These are phyloP conservation scores for Fragaria vesca DNA, from an alignment of 306 rosid genomes.

Conservation along the genomic window DNA sequence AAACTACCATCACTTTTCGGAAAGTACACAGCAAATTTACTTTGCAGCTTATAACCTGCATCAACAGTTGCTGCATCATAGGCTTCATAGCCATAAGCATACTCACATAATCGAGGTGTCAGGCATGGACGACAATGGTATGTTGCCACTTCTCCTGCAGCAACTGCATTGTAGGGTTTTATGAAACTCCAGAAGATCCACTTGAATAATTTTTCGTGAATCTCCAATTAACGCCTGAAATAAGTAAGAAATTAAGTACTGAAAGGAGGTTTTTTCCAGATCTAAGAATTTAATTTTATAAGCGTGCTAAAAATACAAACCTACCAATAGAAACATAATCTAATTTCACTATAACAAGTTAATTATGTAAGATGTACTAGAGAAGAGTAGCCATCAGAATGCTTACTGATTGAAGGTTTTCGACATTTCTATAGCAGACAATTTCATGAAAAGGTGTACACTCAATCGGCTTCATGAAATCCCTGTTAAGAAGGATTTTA, in stretches of 20 bases:
- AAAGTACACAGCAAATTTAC: not conserved
- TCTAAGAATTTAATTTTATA: not conserved
- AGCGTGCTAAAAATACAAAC: not conserved
- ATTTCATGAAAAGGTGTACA: slow-evolving; percentile 70
- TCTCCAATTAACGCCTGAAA: slow-evolving; percentile 79
- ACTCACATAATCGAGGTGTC: slow-evolving; percentile 92
- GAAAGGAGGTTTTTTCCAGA: not conserved
- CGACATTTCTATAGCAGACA: slow-evolving; percentile 75
- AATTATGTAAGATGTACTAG: slow-evolving; percentile 9
- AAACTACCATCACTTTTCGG: too few species aligned
- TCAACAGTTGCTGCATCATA: not conserved
- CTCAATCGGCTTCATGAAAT: slow-evolving; percentile 66
- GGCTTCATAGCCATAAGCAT: slow-evolving; percentile 7
- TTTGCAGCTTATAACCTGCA: not conserved
- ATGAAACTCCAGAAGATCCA: slow-evolving; percentile 76
- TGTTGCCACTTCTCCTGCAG: slow-evolving; percentile 57
- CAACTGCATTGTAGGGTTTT: slow-evolving; percentile 69
- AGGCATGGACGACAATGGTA: slow-evolving; percentile 61
- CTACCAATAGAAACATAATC: not conserved
- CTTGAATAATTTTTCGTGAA: slow-evolving; percentile 85
- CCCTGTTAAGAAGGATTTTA: slow-evolving; percentile 49
- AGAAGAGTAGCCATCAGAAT: slow-evolving; percentile 20
- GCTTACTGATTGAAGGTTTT: slow-evolving; percentile 83
- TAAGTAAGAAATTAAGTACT: slow-evolving; percentile 11
- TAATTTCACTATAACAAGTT: slow-evolving; percentile 5